phyloP scores from a whole-genome alignment of 1,139 yeast genomes.

The Yamadazyma pseudoaaseri region DNA sequence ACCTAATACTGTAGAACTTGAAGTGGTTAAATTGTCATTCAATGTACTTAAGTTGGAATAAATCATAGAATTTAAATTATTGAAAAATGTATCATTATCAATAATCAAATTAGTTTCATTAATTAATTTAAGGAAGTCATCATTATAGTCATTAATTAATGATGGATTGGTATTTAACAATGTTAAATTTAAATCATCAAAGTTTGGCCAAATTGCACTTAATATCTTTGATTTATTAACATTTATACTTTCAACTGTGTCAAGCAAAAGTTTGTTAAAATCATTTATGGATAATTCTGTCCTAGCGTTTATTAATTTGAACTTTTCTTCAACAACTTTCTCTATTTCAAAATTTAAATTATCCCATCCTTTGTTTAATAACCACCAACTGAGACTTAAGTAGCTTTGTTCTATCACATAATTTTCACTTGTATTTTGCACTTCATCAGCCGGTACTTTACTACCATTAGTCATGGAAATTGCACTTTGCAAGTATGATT shows the following conservation, averaged over 20 bases:
- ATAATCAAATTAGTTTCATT: constrained; percentile 42
- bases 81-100: constrained; percentile 29
- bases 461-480: constrained; percentile 55
- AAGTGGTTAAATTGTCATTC: constrained; percentile 22
- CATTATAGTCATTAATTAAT: constrained; percentile 36
- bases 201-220: constrained; percentile 38
- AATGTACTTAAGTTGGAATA: constrained; percentile 29
- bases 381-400: constrained; percentile 91
- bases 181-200: constrained; percentile 43
- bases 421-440: constrained; percentile 25
- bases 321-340: constrained; percentile 57
- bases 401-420: constrained; percentile 76
- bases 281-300: constrained; percentile 64
- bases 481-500: constrained; percentile 80
- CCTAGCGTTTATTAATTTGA: constrained; percentile 67
- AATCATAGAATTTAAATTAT: constrained; percentile 30
- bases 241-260: constrained; percentile 20
- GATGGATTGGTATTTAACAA: constrained; percentile 47
- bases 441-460: constrained; percentile 19
- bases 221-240: constrained; percentile 23
- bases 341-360: constrained; percentile 55
- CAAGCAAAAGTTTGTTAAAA: constrained; percentile 35
- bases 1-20: constrained; percentile 16
- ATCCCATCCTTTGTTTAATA: constrained; percentile 82
- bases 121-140: constrained; percentile 44